Conservation (phyloP, 1,284 basidiomycete species). For the Heterobasidion annosum region DNA sequence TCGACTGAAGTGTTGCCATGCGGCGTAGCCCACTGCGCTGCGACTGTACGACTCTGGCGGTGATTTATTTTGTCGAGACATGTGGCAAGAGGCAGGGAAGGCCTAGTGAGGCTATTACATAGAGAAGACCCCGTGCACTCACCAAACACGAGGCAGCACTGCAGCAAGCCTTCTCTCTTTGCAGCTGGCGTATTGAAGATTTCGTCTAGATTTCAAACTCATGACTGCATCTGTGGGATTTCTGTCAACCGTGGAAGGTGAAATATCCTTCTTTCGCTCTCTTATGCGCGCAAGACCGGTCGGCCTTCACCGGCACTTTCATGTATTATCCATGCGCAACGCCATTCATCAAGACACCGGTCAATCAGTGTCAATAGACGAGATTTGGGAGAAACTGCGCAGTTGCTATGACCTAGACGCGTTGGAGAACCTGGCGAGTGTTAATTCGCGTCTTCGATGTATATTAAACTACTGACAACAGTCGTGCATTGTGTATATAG, state of each 20-base stretch:
- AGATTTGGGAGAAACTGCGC: slow-evolving; percentile 68
- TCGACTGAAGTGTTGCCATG: no score
- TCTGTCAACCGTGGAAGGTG: slow-evolving; percentile 67
- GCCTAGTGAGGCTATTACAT: not conserved
- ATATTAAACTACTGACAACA: not conserved
- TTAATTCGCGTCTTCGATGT: slow-evolving; percentile 5
- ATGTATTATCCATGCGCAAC: slow-evolving; percentile 65
- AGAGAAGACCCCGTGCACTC: not conserved
- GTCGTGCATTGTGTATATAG: slow-evolving; percentile 15
- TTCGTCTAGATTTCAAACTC: no score
- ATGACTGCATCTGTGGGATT: slow-evolving; percentile 16
- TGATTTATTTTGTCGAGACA: no score
- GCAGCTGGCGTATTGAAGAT: no score
- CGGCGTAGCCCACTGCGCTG: no score
- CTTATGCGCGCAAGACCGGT: slow-evolving; percentile 71
- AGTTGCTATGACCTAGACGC: slow-evolving; percentile 71
- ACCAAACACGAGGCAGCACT: not conserved
- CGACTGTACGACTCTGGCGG: no score
- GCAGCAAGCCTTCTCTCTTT: no score
- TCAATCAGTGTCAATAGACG: slow-evolving; percentile 47
- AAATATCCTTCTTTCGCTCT: slow-evolving; percentile 73
- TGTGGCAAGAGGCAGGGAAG: no score
- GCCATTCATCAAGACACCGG: slow-evolving; percentile 65
- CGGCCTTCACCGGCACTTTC: slow-evolving; percentile 73
- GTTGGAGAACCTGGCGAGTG: slow-evolving; percentile 57